Evolutionary conservation across 1,284 basidiomycete genomes (phyloP).

Genomic region (Pseudozyma pruni): DNA sequence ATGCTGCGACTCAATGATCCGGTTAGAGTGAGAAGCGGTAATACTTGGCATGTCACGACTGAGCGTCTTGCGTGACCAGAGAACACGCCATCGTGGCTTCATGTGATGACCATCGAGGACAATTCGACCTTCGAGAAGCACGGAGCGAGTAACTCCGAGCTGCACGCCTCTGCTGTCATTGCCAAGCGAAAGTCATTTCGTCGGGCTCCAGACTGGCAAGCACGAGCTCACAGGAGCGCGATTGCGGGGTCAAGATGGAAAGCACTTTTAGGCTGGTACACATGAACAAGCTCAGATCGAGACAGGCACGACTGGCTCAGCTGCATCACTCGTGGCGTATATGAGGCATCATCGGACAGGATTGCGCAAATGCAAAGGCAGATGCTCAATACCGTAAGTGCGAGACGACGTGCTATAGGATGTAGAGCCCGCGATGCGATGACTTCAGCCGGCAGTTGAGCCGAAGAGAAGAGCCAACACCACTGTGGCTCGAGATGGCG

Average conservation of each 20-base stretch:
- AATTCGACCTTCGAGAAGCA: background rate
- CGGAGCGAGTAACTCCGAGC: slow-evolving; percentile 19
- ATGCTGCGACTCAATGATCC: no score
- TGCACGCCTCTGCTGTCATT: background rate
- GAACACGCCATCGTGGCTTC: slow-evolving; percentile 10
- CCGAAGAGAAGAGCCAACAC: slow-evolving; percentile 2
- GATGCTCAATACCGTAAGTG: no score
- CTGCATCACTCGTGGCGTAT: slow-evolving; percentile 1
- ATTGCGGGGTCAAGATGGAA: no score
- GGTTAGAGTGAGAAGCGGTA: no score
- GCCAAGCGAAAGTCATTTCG: slow-evolving; percentile 7
- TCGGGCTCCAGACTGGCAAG: slow-evolving; percentile 40
- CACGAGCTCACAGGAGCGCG: slow-evolving; percentile 33
- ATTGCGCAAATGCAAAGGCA: slow-evolving; percentile 11
- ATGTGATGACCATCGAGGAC: background rate
- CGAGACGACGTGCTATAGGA: slow-evolving; percentile 2
- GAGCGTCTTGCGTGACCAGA: slow-evolving; percentile 35
- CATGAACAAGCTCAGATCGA: background rate
- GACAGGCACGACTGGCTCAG: no score
- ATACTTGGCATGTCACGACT: background rate
- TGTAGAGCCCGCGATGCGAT: slow-evolving; percentile 29
- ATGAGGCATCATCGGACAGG: slow-evolving; percentile 6
- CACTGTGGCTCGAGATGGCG: slow-evolving; percentile 15
- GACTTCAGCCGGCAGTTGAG: background rate
- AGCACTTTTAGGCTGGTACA: background rate